Evolutionary conservation across 1,139 yeast species (phyloP), one percentile per base, ranked within the genome.

Genomic region (Meyerozyma carpophila): DNA sequence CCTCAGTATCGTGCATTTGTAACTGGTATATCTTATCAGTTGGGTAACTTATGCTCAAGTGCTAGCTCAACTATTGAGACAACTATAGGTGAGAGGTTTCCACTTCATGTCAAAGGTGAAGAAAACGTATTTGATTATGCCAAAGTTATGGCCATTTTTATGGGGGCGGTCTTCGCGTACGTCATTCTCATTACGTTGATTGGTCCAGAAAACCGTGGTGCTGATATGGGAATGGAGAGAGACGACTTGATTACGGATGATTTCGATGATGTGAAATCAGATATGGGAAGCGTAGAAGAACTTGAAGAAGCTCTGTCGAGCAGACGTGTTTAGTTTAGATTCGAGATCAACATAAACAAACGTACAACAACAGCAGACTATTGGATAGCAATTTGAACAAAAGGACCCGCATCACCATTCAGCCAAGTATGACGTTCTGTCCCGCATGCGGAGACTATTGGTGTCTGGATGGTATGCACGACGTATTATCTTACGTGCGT

Each of bases 41-140:
- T 87, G 55, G 95, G 95, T 72, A 87, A 86, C 64, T 75, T 87
- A 56, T 87, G 86, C 16, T 82, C 91, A 5, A 82, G 91, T 40
- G 95, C 95, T 1, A 81, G 91, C 4, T 81, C 94, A 2, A 87
- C 95, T 10, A 87, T 87, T 51, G 94, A 86, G 64, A 69, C 90
- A 16, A 81, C 83, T 8, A 76, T 87, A 54, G 93, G 93, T 45
- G 82, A 78, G 50, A 61, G 72, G 43, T 84, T 82, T 70, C 90
- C 89, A 21, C 57, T 59, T 14, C 41, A 21, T 18, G 16, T 21
- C 11, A 5, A 16, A n/a, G 25, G 26, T 2, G 8, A 34, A 9
- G 14, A 43, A 28, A 47, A 48, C 10, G 49, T 54, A 36, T 60
- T 56, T 47, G 59, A 67, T 52, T 68, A 67, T 50, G 64, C 65